A percentile compares a stretch with the other conserved stretches of the same genome.
Evolutionary conservation across 345 rosid species (phyloP).

Genomic region (Cardiospermum halicacabum): DNA sequence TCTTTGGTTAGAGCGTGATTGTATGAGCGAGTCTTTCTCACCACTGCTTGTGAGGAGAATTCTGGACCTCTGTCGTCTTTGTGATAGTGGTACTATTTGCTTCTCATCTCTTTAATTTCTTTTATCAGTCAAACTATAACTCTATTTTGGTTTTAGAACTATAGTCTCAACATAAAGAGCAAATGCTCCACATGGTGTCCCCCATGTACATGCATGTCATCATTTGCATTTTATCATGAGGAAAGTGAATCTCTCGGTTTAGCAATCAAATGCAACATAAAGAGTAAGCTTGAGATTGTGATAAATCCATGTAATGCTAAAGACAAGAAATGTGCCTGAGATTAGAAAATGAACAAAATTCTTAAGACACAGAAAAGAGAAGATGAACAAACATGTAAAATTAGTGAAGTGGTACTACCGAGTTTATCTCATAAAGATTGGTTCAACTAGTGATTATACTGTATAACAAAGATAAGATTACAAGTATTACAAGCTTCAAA

Average conservation of each 20-base stretch:
- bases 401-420: slow-evolving; percentile 1
- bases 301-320: too few relatives aligned
- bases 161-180: too few relatives aligned
- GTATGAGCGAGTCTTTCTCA: slow-evolving; percentile 52
- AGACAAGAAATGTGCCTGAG: too few relatives aligned
- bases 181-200: too few relatives aligned
- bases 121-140: too few relatives aligned
- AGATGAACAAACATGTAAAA: background rate
- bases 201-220: too few relatives aligned
- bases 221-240: too few relatives aligned
- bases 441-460: slow-evolving; percentile 1
- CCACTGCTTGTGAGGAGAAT: slow-evolving; percentile 17
- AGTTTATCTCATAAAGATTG: background rate
- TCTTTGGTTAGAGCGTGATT: slow-evolving; percentile 18
- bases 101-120: background rate
- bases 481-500: slow-evolving; percentile 18
- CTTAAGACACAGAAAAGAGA: too few relatives aligned
- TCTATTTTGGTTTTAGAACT: too few relatives aligned
- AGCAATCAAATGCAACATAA: too few relatives aligned
- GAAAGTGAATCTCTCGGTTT: too few relatives aligned
- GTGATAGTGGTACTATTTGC: slow-evolving; percentile 8
- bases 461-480: slow-evolving; percentile 9
- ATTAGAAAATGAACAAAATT: background rate
- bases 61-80: slow-evolving; percentile 15
- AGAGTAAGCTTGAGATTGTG: too few relatives aligned